Evolutionary conservation across 768 basidiomycete species (phyloP).

Genomic region (Lyophyllum decastes): DNA sequence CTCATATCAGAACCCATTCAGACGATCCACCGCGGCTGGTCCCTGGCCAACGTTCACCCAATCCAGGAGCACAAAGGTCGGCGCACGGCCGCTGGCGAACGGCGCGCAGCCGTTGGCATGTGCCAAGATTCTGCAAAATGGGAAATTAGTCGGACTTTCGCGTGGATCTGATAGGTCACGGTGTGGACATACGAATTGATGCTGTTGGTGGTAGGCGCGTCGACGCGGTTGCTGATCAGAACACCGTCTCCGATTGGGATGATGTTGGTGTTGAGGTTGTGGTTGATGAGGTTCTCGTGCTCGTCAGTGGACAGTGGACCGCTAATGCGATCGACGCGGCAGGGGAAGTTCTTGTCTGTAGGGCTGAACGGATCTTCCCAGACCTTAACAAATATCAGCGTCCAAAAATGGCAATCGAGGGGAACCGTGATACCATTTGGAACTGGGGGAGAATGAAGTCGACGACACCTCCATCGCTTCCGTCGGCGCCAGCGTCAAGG

Average conservation of each 20-base stretch:
- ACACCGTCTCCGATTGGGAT: slow-evolving; percentile 23
- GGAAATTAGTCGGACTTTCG: not conserved
- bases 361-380: slow-evolving; percentile 44
- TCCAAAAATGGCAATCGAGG: not conserved
- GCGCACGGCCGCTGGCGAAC: slow-evolving; percentile 37
- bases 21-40: slow-evolving; percentile 34
- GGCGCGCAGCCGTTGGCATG: slow-evolving; percentile 43
- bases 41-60: slow-evolving; percentile 46
- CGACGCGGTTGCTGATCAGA: slow-evolving; percentile 28
- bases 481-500: slow-evolving; percentile 15
- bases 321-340: slow-evolving; percentile 37
- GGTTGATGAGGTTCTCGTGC: slow-evolving; percentile 46
- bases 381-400: slow-evolving; percentile 20
- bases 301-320: slow-evolving; percentile 34
- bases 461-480: slow-evolving; percentile 1
- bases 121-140: slow-evolving; percentile 30
- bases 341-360: slow-evolving; percentile 40
- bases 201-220: slow-evolving; percentile 29
- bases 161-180: not conserved
- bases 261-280: slow-evolving; percentile 40
- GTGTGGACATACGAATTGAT: slow-evolving; percentile 22
- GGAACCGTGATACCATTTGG: slow-evolving; percentile 6
- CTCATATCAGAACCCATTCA: slow-evolving; percentile 31
- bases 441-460: slow-evolving; percentile 14
- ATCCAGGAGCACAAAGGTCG: slow-evolving; percentile 52